Conservation (phyloP, 768 basidiomycete species). For the Leccinum arenicola region DNA sequence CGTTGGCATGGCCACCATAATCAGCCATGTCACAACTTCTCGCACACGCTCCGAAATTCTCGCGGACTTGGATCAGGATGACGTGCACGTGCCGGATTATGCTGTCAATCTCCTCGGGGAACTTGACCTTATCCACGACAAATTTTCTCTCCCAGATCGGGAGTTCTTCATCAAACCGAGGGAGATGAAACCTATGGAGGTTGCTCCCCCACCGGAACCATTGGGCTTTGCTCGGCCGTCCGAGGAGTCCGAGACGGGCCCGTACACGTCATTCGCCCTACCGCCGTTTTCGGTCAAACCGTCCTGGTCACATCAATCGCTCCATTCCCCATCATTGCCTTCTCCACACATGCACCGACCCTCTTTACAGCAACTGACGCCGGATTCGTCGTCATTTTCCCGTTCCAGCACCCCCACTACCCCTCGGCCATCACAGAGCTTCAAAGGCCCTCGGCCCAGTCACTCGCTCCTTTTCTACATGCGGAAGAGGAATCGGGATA, state of each 20-base stretch:
- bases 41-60: conserved; percentile 40
- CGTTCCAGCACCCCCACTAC: conserved; percentile 32
- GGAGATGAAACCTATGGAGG: conserved; percentile 30
- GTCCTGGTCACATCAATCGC: conserved; percentile 20
- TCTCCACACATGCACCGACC: conserved; percentile 22
- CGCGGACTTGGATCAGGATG: conserved; percentile 31
- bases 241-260: conserved; percentile 34
- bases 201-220: conserved; percentile 23
- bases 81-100: conserved; percentile 42
- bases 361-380: conserved; percentile 29
- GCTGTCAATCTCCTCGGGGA: conserved; percentile 43
- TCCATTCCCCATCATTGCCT: conserved; percentile 18
- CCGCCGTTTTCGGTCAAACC: conserved; percentile 25
- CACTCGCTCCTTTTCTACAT: conserved; percentile 32
- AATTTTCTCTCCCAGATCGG: conserved; percentile 33
- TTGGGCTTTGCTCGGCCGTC: conserved; percentile 22
- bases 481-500: conserved; percentile 27
- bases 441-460: conserved; percentile 25
- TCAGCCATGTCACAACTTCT: conserved; percentile 25
- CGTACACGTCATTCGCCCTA: conserved; percentile 31
- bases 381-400: conserved; percentile 31
- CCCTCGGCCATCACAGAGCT: conserved; percentile 23
- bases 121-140: conserved; percentile 38
- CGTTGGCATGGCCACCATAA: conserved; percentile 38
- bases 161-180: conserved; percentile 28